Evolutionary conservation across 2,329 filamentous ascomycete genomes (phyloP).

Genomic region (Orbilia blumenaviensis): DNA sequence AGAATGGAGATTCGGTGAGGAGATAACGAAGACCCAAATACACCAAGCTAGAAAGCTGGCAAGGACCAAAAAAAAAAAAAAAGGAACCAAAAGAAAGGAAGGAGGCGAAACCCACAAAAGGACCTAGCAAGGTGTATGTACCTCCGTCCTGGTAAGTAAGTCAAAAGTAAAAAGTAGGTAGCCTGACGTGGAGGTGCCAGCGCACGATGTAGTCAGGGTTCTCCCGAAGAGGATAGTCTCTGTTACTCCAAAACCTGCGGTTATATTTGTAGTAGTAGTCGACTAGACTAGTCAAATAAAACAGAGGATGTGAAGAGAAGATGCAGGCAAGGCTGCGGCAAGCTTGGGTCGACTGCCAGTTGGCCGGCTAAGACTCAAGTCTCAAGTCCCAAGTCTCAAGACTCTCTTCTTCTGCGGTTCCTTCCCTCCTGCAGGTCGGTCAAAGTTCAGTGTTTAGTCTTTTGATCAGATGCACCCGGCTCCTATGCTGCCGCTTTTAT

Average conservation of each 20-base stretch:
- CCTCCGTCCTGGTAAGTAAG: too few species aligned
- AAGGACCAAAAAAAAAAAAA: background rate
- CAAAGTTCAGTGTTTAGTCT: background rate
- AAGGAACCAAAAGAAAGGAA: background rate
- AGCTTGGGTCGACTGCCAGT: background rate
- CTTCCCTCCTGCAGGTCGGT: background rate
- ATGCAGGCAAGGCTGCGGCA: conserved; percentile 12
- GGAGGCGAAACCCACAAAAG: too few species aligned
- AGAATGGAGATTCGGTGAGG: conserved; percentile 23
- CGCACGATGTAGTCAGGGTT: conserved; percentile 37
- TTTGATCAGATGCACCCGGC: background rate
- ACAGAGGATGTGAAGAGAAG: conserved; percentile 16
- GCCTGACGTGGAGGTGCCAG: conserved; percentile 49
- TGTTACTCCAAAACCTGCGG: too few species aligned
- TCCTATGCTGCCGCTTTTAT: background rate
- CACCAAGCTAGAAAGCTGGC: too few species aligned
- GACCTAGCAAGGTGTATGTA: too few species aligned
- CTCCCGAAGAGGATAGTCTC: conserved; percentile 45
- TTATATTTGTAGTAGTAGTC: background rate
- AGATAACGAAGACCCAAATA: background rate
- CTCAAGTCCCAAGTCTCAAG: too few species aligned
- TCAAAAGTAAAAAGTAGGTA: conserved; percentile 6
- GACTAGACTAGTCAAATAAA: conserved; percentile 6
- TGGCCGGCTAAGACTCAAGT: background rate
- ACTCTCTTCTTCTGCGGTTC: too few species aligned